These are phyloP conservation scores for Rhynchospora pubera DNA, from an alignment of 176 grass and related monocot genomes.

Conservation along the genomic window DNA sequence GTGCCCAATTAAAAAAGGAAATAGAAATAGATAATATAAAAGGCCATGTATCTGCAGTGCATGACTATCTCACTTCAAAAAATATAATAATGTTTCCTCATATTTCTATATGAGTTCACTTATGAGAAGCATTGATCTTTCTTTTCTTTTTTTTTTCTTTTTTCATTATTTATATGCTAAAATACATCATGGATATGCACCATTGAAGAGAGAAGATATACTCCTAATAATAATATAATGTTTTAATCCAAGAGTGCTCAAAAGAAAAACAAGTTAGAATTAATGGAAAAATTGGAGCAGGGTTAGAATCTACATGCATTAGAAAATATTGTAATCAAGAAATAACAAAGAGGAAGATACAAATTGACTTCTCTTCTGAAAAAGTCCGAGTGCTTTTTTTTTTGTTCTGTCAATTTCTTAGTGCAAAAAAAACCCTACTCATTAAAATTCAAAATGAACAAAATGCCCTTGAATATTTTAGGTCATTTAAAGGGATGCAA, in stretches of 20 bases:
- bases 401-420: background rate
- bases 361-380: background rate
- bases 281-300: background rate
- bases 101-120: background rate
- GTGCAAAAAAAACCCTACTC: background rate
- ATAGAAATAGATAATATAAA: background rate
- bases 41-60: background rate
- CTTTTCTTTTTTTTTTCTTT: too few relatives aligned
- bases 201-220: background rate
- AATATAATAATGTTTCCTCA: background rate
- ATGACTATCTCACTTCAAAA: background rate
- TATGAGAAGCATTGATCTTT: background rate
- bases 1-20: background rate
- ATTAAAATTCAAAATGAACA: background rate
- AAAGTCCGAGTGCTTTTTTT: background rate
- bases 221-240: background rate
- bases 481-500: too few relatives aligned
- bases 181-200: background rate
- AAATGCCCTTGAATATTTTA: too few relatives aligned
- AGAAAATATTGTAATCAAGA: background rate
- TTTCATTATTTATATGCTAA: background rate
- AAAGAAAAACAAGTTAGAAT: background rate
- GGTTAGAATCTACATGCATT: background rate
- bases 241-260: background rate
- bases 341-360: background rate